Evolutionary conservation across 768 basidiomycete genomes (phyloP).

Genomic region (Nevesoporus exiguus): DNA sequence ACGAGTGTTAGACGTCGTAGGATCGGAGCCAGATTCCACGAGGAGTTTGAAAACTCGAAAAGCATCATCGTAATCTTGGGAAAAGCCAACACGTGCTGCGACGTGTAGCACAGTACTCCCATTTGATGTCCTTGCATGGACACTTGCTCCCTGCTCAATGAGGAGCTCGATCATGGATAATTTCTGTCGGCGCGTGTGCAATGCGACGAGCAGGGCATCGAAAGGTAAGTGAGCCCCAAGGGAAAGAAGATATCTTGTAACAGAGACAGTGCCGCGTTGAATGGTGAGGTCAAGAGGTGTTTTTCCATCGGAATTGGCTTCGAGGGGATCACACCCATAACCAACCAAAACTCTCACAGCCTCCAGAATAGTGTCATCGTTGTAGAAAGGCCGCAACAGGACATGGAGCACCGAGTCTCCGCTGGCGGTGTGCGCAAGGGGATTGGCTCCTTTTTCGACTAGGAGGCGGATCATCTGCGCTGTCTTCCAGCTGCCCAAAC

Average conservation of each 20-base stretch:
- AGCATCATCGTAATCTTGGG: neutral
- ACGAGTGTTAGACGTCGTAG: neutral
- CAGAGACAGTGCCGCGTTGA: neutral
- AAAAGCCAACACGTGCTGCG: neutral
- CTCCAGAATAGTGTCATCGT: no score
- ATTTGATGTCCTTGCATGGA: neutral
- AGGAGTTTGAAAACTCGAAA: neutral
- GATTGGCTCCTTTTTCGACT: no score
- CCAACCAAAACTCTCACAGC: no score
- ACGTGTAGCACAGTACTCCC: neutral
- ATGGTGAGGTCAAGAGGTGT: neutral
- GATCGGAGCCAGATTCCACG: neutral
- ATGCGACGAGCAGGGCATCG: neutral
- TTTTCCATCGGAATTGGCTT: neutral
- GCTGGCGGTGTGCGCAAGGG: no score
- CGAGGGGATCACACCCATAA: neutral
- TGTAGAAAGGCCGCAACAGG: no score
- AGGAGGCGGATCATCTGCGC: no score
- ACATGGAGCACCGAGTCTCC: no score
- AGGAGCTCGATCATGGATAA: neutral
- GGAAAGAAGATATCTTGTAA: neutral
- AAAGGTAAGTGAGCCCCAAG: neutral
- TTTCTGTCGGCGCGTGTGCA: neutral
- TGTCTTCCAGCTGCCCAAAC: no score
- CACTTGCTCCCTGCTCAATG: neutral